Percentiles rank a stretch among this genome's conserved stretches.
phyloP scores from a whole-genome alignment of 495 filamentous ascomycete species.

The Choiromyces venosus region DNA sequence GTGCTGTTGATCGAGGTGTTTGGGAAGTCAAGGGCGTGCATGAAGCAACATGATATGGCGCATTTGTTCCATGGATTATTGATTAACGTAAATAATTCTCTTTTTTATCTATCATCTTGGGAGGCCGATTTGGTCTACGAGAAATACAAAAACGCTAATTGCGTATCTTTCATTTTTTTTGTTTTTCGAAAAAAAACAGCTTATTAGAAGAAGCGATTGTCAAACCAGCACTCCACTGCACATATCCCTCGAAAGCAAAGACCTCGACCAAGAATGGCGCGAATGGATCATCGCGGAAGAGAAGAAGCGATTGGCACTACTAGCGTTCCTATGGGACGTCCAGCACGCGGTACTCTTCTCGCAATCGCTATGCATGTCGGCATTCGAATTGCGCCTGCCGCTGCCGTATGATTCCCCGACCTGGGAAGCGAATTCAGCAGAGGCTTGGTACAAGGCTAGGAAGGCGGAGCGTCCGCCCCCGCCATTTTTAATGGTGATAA shows the following conservation, averaged over 20 bases:
- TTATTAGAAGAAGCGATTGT: constrained; percentile 54
- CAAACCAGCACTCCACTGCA: constrained; percentile 45
- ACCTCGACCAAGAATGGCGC: constrained; percentile 48
- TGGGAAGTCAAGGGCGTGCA: constrained; percentile 54
- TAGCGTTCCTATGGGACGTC: constrained; percentile 58
- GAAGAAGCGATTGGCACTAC: constrained; percentile 51
- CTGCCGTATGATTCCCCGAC: constrained; percentile 48
- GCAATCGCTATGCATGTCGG: constrained; percentile 56
- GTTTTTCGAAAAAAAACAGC: constrained; percentile 9
- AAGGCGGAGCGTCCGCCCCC: constrained; percentile 40
- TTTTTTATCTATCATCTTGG: constrained; percentile 1
- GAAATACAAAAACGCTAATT: not conserved
- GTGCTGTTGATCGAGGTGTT: constrained; percentile 58
- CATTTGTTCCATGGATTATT: constrained; percentile 56
- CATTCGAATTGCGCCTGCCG: constrained; percentile 51
- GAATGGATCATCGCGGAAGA: constrained; percentile 52
- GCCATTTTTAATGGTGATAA: constrained; percentile 50
- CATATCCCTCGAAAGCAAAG: constrained; percentile 25
- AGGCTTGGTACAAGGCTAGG: constrained; percentile 47
- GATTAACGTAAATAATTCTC: constrained; percentile 45
- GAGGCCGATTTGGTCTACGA: not conserved
- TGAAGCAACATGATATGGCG: constrained; percentile 53
- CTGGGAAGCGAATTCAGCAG: constrained; percentile 51
- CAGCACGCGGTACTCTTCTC: constrained; percentile 55
- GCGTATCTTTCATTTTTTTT: not conserved